Base-by-base conservation (phyloP, 1,139 yeast genomes). In the Petasospora rhodanensis region DNA sequence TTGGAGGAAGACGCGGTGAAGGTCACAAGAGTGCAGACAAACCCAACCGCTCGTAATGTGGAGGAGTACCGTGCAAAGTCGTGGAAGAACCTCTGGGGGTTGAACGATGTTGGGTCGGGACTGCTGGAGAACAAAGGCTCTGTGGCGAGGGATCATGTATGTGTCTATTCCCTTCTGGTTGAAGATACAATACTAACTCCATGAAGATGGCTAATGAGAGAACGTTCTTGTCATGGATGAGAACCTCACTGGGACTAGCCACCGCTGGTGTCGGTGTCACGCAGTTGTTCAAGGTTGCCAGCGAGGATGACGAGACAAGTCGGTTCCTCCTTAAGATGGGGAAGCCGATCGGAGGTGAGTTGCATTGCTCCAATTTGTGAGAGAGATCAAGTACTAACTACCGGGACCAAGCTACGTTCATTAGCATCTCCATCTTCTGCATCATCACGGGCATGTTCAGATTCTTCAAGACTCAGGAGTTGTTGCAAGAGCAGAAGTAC, bases 221-320 rank as follows among this genome's bases (percentile, higher is more conserved):
- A 39, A 83, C 93, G 0, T 76, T 76, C 38, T 61, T 83, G 11
- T 91, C 93, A 1, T 83, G 89, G 82, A 58, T 79, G 24, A 65
- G 93, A 40, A 82, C 93, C 0, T 65, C 76, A 10, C 51, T 75
- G 31, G 69, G 74, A 9, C 64, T 74, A 34, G 73, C 77, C 6
- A 66, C 77, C 10, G 66, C 71, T 16, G 81, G 81, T 1, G 74
- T 75, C 3, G 79, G 76, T 12, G 58, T 74, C 7, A 62, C 78
- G 0, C 79, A 74, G 48, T 52, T 75, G 39, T 64, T 73, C 41
- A 65, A 73, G 26, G 51, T 74, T 2, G 38, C 35, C 1, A 11
- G 29, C 11, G 43, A 57, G 17, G 7, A 7, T 2, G 28, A 31
- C 5, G 37, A 32, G 4, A 21, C 28, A 3, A 13, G 18, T 5